Conservation (phyloP, 805 yeast species). For the Cyberlindnera euphorbiiphila region DNA sequence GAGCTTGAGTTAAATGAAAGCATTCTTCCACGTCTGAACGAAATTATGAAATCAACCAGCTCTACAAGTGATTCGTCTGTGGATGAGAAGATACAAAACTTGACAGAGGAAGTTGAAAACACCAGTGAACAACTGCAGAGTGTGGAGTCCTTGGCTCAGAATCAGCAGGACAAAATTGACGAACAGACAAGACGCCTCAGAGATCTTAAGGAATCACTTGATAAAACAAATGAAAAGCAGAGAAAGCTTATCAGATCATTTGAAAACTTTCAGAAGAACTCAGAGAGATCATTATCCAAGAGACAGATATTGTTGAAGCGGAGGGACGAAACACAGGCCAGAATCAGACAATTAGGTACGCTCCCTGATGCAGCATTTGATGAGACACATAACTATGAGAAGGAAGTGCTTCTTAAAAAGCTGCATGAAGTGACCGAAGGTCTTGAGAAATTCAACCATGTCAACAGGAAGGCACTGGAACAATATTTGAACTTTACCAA, state of each 20-base stretch:
- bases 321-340: conserved; percentile 67
- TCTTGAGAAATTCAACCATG: conserved; percentile 63
- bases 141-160: conserved; percentile 27
- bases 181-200: conserved; percentile 24
- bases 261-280: conserved; percentile 56
- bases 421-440: conserved; percentile 54
- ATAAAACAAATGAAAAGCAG: conserved; percentile 56
- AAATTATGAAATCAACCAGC: conserved; percentile 30
- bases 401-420: conserved; percentile 50
- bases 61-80: conserved; percentile 15
- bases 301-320: conserved; percentile 56
- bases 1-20: conserved; percentile 59
- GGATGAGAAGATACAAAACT: conserved; percentile 20
- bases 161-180: conserved; percentile 23
- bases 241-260: conserved; percentile 47
- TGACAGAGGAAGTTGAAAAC: conserved; percentile 25
- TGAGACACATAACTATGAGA: conserved; percentile 25
- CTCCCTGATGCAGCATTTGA: conserved; percentile 80
- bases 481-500: conserved; percentile 70
- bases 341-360: conserved; percentile 80
- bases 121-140: conserved; percentile 29
- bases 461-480: conserved; percentile 86
- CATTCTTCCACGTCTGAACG: conserved; percentile 48
- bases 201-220: conserved; percentile 37
- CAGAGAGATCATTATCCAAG: conserved; percentile 62